Evolutionary conservation across 2,329 filamentous ascomycete genomes (phyloP).

Genomic region (Cordyceps cateniannulata): DNA sequence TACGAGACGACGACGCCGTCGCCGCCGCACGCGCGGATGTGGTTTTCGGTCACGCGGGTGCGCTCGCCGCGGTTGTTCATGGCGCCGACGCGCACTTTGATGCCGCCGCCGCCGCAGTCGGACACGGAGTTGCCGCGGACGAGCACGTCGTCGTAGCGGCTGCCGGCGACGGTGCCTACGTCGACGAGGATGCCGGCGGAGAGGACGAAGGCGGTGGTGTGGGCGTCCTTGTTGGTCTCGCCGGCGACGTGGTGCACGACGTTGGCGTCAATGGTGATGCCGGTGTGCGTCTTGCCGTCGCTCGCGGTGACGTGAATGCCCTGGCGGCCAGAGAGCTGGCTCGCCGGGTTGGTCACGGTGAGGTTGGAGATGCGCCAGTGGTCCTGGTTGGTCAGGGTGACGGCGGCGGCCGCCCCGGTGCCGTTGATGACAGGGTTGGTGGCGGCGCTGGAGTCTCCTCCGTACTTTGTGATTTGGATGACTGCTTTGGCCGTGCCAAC

Average conservation of each 20-base stretch:
- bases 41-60: slow-evolving; percentile 17
- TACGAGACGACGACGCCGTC: slow-evolving; percentile 20
- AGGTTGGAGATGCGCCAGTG: slow-evolving; percentile 20
- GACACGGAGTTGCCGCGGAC: slow-evolving; percentile 18
- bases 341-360: slow-evolving; percentile 17
- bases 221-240: slow-evolving; percentile 18
- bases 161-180: slow-evolving; percentile 12
- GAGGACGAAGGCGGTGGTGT: slow-evolving; percentile 15
- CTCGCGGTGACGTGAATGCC: slow-evolving; percentile 18
- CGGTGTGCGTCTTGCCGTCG: slow-evolving; percentile 19
- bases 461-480: slow-evolving; percentile 19
- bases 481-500: slow-evolving; percentile 14
- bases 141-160: slow-evolving; percentile 20
- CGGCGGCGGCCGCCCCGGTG: slow-evolving; percentile 15
- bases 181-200: slow-evolving; percentile 18
- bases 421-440: slow-evolving; percentile 21
- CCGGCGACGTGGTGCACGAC: slow-evolving; percentile 20
- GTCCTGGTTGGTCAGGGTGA: slow-evolving; percentile 19
- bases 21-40: slow-evolving; percentile 18
- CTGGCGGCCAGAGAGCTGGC: slow-evolving; percentile 14
- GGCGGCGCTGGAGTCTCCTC: slow-evolving; percentile 13
- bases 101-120: slow-evolving; percentile 21
- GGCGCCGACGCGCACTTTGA: slow-evolving; percentile 20
- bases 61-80: slow-evolving; percentile 16
- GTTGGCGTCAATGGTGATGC: slow-evolving; percentile 19